phyloP scores from a whole-genome alignment of 306 rosid species.

The Hylodesmum podocarpum region DNA sequence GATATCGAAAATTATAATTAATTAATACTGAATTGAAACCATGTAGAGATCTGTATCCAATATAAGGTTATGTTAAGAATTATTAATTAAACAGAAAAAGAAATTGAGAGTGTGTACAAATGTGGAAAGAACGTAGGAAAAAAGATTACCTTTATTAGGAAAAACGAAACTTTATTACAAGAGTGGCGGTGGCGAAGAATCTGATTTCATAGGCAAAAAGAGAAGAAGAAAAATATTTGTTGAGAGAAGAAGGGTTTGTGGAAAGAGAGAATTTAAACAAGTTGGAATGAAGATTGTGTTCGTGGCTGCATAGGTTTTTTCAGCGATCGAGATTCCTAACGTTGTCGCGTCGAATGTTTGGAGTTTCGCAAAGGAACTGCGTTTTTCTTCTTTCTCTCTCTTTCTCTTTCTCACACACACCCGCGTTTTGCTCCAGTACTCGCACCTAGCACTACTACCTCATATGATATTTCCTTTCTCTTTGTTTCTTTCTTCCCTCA shows the following conservation, averaged over 20 bases:
- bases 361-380: slow-evolving; percentile 25
- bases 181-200: not conserved
- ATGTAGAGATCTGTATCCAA: slow-evolving; percentile 28
- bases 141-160: slow-evolving; percentile 31
- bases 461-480: not conserved
- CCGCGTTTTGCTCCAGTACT: slow-evolving; percentile 39
- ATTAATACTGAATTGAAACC: not conserved
- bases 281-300: not conserved
- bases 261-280: slow-evolving; percentile 2
- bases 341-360: slow-evolving; percentile 40
- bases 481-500: slow-evolving; percentile 25
- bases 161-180: slow-evolving; percentile 16
- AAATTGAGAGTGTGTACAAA: not conserved
- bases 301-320: slow-evolving; percentile 29
- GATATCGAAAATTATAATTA: not conserved
- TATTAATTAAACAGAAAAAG: not conserved
- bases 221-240: not conserved
- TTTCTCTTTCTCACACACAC: slow-evolving; percentile 7
- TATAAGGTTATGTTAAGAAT: not conserved
- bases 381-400: slow-evolving; percentile 10
- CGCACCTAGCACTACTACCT: slow-evolving; percentile 9
- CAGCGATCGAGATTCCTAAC: slow-evolving; percentile 47
- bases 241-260: not conserved
- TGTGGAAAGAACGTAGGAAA: slow-evolving; percentile 8
- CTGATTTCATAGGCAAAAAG: not conserved